A percentile compares a stretch with the other conserved stretches of the same genome.
These are phyloP conservation scores for Davidsoniella australis DNA, from an alignment of 2,329 filamentous ascomycete genomes.

Conservation along the genomic window DNA sequence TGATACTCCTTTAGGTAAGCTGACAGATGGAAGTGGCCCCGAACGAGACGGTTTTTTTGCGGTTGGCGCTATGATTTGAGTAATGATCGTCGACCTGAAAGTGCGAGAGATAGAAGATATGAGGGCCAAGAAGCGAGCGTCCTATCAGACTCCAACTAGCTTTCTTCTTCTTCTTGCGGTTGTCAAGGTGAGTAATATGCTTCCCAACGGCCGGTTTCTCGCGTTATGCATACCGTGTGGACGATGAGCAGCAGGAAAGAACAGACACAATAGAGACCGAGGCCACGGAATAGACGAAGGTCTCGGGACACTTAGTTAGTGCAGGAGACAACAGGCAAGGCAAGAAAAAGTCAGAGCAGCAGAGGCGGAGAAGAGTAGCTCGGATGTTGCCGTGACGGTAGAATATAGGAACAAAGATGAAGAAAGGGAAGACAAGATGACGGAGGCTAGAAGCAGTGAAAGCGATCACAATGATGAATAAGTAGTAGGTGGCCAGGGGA, in stretches of 20 bases:
- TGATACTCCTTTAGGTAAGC: not conserved
- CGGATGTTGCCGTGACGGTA: not conserved
- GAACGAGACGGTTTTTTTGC: not conserved
- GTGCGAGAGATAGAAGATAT: too few species aligned
- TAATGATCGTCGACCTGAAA: too few species aligned
- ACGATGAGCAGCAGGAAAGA: not conserved
- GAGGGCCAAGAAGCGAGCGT: too few species aligned
- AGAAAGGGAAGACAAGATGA: not conserved
- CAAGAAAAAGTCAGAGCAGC: not conserved
- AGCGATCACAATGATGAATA: not conserved
- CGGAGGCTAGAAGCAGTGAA: not conserved
- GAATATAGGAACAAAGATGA: not conserved
- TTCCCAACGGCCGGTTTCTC: not conserved
- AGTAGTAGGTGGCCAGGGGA: not conserved
- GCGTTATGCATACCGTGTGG: slow-evolving; percentile 4
- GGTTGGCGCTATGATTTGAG: too few species aligned
- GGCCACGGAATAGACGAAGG: too few species aligned
- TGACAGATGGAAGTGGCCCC: too few species aligned
- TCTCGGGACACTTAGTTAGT: too few species aligned
- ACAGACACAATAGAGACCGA: not conserved
- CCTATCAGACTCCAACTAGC: too few species aligned
- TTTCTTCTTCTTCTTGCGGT: too few species aligned
- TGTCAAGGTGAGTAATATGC: too few species aligned
- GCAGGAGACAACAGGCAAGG: not conserved
- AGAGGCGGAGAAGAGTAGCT: not conserved